phyloP scores from a whole-genome alignment of 331 rosid species.

The Acacia pycnantha region DNA sequence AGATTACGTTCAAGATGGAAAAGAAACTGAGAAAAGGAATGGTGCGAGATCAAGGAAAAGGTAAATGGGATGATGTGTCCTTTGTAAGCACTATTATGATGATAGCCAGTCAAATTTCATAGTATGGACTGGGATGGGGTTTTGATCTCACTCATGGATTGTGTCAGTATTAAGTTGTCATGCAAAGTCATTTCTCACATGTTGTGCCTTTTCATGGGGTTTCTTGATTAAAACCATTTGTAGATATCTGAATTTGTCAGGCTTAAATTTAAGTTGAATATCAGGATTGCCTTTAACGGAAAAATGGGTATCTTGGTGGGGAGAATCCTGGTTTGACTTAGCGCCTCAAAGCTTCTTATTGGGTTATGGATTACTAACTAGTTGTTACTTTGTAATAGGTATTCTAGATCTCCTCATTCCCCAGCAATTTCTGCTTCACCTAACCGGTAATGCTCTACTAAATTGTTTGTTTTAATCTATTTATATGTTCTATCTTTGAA shows the following conservation, averaged over 20 bases:
- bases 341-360: conserved; percentile 11
- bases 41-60: conserved; percentile 71
- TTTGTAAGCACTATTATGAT: not conserved
- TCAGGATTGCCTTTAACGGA: not conserved
- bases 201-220: not conserved
- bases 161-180: conserved; percentile 1
- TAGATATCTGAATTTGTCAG: not conserved
- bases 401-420: conserved; percentile 59
- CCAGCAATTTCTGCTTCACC: conserved; percentile 43
- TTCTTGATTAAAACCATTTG: conserved; percentile 9
- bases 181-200: conserved; percentile 22
- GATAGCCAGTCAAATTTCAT: not conserved
- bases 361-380: conserved; percentile 22
- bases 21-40: conserved; percentile 59
- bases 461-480: not conserved
- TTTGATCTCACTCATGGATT: conserved; percentile 1
- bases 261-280: conserved; percentile 19
- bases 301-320: not conserved
- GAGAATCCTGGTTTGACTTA: conserved; percentile 1
- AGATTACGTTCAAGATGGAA: conserved; percentile 47
- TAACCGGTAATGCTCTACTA: conserved; percentile 39
- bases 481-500: conserved; percentile 22
- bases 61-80: conserved; percentile 35
- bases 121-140: not conserved
- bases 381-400: conserved; percentile 30